Base-by-base conservation (phyloP, 306 rosid genomes). In the Glycine tomentella region DNA sequence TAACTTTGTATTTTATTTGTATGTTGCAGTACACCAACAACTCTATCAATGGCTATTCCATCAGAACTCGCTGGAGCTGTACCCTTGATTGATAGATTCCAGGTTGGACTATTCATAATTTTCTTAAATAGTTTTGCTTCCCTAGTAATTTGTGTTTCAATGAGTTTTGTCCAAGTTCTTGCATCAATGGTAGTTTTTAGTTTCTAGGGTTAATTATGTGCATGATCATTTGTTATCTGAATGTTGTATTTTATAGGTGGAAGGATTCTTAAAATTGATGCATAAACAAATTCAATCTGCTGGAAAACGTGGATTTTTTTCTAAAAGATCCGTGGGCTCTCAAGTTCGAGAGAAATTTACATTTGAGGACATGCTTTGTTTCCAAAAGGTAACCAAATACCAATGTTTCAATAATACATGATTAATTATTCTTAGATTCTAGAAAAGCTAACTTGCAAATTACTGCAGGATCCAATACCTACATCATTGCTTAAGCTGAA, bases 241-340 rank as follows among this genome's bases (percentile, higher is more conserved):
- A 33, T 67, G 6, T 75, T 57, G 51, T 80, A 69, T 80, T 69
- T 77, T 50, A 53, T n/a, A 95, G 99, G 98, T 93, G 69, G 99
- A 96, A n/a, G 97, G 90, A 42, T 96, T 96, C 82, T 74, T 96
- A 50, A 96, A 91, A 84, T 58, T 85, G 69, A 93, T 96, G 99
- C 98, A 93, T 76, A 96, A 93, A 79, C 99, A 96, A 80, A 96
- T 96, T 75, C 98, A 93, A 74, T 93, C 99, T 38, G 87, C 98
- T 78, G 99, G 97, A 61, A 96, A 93, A 83, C 98, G 99, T 15
- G 97, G 98, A 5, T 90, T 96, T 81, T 96, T 96, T 81, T 87
- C 91, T n/a, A 96, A 90, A 86, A 90, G 88, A 84, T 88, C 98
- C 25, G 78, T 91, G 31, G 97, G 94, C 40, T 89, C 93, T 50